phyloP scores from a whole-genome alignment of 176 grass and related monocot genomes.

The Rhipidocladum racemiflorum region DNA sequence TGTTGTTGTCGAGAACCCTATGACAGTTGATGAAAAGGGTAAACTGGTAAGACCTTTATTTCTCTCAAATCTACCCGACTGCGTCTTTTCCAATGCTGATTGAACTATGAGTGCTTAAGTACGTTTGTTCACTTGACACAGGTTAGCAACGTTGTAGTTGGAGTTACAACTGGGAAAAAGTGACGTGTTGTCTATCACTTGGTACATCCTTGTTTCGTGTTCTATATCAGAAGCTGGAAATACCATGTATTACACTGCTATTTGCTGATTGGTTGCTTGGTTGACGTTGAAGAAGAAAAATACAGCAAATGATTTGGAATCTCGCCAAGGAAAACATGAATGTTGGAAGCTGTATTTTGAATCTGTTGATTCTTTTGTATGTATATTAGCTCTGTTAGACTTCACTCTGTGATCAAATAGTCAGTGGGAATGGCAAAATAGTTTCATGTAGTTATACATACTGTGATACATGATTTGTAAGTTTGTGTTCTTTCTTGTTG shows the following conservation, averaged over 20 bases:
- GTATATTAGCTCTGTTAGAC: conserved; percentile 18
- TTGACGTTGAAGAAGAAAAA: conserved; percentile 23
- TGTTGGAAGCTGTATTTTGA: conserved; percentile 19
- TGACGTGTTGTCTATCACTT: conserved; percentile 15
- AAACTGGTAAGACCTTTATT: conserved; percentile 67
- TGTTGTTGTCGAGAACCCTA: conserved; percentile 95
- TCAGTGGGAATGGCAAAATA: not conserved
- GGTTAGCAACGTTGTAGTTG: conserved; percentile 93
- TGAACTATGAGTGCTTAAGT: not conserved
- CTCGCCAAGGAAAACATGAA: conserved; percentile 11
- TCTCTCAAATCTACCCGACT: not conserved
- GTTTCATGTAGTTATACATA: conserved; percentile 14
- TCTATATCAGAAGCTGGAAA: conserved; percentile 28
- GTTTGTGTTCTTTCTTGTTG: not conserved
- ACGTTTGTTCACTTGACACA: conserved; percentile 34
- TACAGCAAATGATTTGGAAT: conserved; percentile 7
- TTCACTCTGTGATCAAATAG: not conserved
- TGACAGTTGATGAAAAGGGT: conserved; percentile 83
- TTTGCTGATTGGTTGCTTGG: conserved; percentile 4
- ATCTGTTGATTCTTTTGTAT: conserved; percentile 39
- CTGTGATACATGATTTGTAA: conserved; percentile 1
- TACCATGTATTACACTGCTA: conserved; percentile 11
- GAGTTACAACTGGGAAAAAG: conserved; percentile 77
- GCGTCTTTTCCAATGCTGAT: not conserved
- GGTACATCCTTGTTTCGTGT: not conserved